Conservation (phyloP, 1,139 yeast genomes). For the Blastobotrys apis region DNA sequence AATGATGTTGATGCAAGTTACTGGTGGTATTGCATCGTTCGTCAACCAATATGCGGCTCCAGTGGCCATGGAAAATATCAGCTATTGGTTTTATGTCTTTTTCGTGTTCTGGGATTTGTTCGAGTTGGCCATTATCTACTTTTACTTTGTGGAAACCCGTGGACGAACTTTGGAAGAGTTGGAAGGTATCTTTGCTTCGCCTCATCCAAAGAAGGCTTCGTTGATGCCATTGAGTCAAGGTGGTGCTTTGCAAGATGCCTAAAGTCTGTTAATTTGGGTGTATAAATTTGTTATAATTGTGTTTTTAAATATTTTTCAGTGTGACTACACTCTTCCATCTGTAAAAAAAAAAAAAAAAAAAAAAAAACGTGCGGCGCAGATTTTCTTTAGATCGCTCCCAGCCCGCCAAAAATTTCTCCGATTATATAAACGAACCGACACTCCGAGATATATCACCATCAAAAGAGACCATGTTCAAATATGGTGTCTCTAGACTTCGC, state of each 20-base stretch:
- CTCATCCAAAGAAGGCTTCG: conserved; percentile 40
- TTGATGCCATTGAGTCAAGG: conserved; percentile 10
- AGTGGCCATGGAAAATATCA: conserved; percentile 52
- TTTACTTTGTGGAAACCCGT: conserved; percentile 57
- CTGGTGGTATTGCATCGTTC: conserved; percentile 25
- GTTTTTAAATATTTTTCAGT: too few species aligned
- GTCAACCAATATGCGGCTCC: conserved; percentile 50
- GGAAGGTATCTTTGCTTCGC: conserved; percentile 52
- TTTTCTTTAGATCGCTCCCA: too few species aligned
- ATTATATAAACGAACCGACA: too few species aligned
- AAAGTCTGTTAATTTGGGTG: background rate
- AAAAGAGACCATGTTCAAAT: too few species aligned
- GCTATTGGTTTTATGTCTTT: conserved; percentile 56
- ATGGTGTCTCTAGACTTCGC: too few species aligned
- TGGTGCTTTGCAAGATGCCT: conserved; percentile 1
- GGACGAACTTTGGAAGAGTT: conserved; percentile 58
- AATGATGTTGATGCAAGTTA: conserved; percentile 11
- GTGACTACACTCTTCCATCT: too few species aligned
- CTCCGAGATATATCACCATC: too few species aligned
- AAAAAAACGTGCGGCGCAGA: too few species aligned
- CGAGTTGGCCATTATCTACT: conserved; percentile 31
- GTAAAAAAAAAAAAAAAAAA: too few species aligned
- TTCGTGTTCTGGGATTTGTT: conserved; percentile 29
- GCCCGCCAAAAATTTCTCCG: too few species aligned
- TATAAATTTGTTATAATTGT: too few species aligned